phyloP scores from a whole-genome alignment of 108 stramenopile species.

The Tribonema minus region DNA sequence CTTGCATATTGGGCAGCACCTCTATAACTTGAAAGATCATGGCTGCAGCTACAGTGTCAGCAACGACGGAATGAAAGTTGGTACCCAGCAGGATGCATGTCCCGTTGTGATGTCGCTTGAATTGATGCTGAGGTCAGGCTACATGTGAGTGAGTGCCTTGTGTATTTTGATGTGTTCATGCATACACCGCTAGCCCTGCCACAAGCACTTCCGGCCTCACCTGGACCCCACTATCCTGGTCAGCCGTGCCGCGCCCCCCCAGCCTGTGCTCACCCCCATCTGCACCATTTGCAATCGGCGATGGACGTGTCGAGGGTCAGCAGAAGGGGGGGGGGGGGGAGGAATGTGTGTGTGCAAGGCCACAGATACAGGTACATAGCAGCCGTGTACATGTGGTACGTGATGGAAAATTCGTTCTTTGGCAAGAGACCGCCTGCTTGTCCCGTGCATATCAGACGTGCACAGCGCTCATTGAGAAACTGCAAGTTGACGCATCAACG shows the following conservation, averaged over 20 bases:
- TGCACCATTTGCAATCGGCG: not conserved
- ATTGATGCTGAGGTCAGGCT: not conserved
- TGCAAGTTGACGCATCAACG: too few relatives aligned
- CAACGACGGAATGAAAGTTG: too few relatives aligned
- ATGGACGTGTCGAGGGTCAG: not conserved
- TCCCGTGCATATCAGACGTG: too few relatives aligned
- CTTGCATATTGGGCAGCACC: too few relatives aligned
- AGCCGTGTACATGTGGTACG: not conserved
- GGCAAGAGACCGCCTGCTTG: too few relatives aligned
- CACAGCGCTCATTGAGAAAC: too few relatives aligned
- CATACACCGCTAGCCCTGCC: too few relatives aligned
- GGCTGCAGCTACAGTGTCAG: too few relatives aligned
- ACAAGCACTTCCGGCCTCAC: too few relatives aligned
- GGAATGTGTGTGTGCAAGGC: not conserved
- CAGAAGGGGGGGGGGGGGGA: not conserved
- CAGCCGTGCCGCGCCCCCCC: constrained; percentile 35
- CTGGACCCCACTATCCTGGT: constrained; percentile 1
- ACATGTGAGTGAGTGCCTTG: not conserved
- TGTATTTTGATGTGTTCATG: too few relatives aligned
- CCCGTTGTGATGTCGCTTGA: not conserved
- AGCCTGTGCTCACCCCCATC: constrained; percentile 40
- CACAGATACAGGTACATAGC: not conserved
- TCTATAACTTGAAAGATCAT: too few relatives aligned
- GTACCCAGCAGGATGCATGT: not conserved
- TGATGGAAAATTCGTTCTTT: not conserved